phyloP scores from a whole-genome alignment of 208 protist species.

The Tetramitus jugosus region DNA sequence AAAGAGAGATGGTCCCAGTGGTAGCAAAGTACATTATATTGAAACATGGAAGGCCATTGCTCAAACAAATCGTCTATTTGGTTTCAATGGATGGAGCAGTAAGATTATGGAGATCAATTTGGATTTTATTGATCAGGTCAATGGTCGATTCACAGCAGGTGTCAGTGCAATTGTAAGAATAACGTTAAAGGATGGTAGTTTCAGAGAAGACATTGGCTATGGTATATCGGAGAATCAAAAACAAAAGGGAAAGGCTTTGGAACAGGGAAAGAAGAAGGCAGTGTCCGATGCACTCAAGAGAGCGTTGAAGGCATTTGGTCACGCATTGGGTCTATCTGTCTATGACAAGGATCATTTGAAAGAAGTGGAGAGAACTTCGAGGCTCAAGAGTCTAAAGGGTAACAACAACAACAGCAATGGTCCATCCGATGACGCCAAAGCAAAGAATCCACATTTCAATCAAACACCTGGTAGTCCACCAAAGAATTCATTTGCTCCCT shows the following conservation, averaged over 20 bases:
- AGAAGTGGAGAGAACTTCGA: constrained; percentile 25
- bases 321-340: constrained; percentile 45
- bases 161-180: constrained; percentile 43
- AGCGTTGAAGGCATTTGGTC: constrained; percentile 48
- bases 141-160: constrained; percentile 33
- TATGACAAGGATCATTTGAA: constrained; percentile 47
- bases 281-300: constrained; percentile 51
- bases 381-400: too few relatives aligned
- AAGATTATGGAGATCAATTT: constrained; percentile 35
- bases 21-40: constrained; percentile 32
- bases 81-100: constrained; percentile 54
- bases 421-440: too few relatives aligned
- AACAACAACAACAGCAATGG: too few relatives aligned
- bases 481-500: too few relatives aligned
- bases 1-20: neutral
- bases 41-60: constrained; percentile 51
- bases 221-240: constrained; percentile 38
- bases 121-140: constrained; percentile 41
- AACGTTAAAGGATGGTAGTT: constrained; percentile 52
- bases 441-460: too few relatives aligned
- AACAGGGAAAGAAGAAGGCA: constrained; percentile 52
- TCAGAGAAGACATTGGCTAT: constrained; percentile 53
- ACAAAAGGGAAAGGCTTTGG: constrained; percentile 43
- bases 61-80: constrained; percentile 48
- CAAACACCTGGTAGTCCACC: too few relatives aligned